Evolutionary conservation across 768 basidiomycete species (phyloP).

Genomic region (Rhizopogon rudus): DNA sequence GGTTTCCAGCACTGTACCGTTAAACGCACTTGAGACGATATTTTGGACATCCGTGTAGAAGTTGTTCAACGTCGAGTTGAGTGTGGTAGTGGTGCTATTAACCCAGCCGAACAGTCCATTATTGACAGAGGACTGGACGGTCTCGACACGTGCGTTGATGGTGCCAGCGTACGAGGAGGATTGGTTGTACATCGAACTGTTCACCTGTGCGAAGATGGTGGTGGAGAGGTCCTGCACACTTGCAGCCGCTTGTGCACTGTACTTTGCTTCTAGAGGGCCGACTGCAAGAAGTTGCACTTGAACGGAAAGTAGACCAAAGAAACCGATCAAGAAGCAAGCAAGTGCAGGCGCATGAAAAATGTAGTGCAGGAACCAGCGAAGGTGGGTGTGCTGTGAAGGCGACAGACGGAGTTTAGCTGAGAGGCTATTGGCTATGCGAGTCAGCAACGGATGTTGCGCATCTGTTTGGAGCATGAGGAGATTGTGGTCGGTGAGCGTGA

Average conservation of each 20-base stretch:
- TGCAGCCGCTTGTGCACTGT: conserved; percentile 53
- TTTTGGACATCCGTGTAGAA: conserved; percentile 87
- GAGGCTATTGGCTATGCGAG: conserved; percentile 54
- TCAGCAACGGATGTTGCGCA: conserved; percentile 68
- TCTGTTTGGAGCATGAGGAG: conserved; percentile 70
- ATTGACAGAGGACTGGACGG: conserved; percentile 74
- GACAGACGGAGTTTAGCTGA: conserved; percentile 48
- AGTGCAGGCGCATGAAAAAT: conserved; percentile 89
- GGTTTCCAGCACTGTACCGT: conserved; percentile 73
- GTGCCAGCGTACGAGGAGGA: conserved; percentile 72
- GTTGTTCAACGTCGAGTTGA: conserved; percentile 80
- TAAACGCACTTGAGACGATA: conserved; percentile 74
- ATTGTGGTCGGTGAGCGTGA: conserved; percentile 70
- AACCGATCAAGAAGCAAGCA: conserved; percentile 88
- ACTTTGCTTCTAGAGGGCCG: conserved; percentile 65
- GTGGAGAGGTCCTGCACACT: conserved; percentile 63
- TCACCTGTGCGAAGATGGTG: conserved; percentile 71
- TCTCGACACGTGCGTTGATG: conserved; percentile 68
- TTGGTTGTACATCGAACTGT: conserved; percentile 78
- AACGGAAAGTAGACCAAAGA: conserved; percentile 83
- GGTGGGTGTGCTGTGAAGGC: conserved; percentile 57
- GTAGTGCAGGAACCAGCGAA: conserved; percentile 89
- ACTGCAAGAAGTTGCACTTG: conserved; percentile 84
- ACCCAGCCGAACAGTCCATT: conserved; percentile 93
- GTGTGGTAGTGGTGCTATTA: conserved; percentile 78